These are phyloP conservation scores for Taphrina confusa DNA, from an alignment of 1,139 yeast species.

Conservation along the genomic window DNA sequence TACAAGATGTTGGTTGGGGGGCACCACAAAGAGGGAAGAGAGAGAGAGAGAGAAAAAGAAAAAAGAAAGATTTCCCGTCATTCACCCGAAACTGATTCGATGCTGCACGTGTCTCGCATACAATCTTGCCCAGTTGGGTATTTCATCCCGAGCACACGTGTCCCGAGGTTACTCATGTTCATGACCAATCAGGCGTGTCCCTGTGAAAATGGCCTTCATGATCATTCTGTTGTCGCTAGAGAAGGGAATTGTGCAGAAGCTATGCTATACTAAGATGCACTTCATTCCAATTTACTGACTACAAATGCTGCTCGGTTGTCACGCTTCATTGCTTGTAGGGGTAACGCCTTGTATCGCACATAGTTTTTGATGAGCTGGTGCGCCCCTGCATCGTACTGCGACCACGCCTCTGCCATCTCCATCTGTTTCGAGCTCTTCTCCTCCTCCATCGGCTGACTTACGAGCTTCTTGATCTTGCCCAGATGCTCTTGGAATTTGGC, in stretches of 20 bases:
- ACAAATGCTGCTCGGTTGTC: constrained; percentile 12
- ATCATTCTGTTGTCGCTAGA: not conserved
- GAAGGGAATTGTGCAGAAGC: too few species aligned
- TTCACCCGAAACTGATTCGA: too few species aligned
- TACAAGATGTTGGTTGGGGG: not conserved
- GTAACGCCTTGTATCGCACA: not conserved
- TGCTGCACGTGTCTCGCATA: too few species aligned
- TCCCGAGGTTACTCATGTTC: too few species aligned
- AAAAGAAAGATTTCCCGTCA: too few species aligned
- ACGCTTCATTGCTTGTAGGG: not conserved
- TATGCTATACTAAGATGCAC: too few species aligned
- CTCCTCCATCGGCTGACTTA: not conserved
- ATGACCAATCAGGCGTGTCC: too few species aligned
- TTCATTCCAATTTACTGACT: not conserved
- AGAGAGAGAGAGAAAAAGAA: not conserved
- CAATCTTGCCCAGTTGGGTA: too few species aligned
- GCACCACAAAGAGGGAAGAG: not conserved
- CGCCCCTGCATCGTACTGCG: constrained; percentile 19
- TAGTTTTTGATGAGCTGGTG: constrained; percentile 17
- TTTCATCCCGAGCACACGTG: too few species aligned
- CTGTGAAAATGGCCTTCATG: too few species aligned
- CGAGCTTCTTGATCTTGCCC: not conserved
- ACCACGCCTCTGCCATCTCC: constrained; percentile 10
- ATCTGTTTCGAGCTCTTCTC: not conserved
- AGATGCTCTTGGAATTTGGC: not conserved